phyloP scores from a whole-genome alignment of 2,329 filamentous ascomycete genomes.

The Penicillium psychrosexuale region DNA sequence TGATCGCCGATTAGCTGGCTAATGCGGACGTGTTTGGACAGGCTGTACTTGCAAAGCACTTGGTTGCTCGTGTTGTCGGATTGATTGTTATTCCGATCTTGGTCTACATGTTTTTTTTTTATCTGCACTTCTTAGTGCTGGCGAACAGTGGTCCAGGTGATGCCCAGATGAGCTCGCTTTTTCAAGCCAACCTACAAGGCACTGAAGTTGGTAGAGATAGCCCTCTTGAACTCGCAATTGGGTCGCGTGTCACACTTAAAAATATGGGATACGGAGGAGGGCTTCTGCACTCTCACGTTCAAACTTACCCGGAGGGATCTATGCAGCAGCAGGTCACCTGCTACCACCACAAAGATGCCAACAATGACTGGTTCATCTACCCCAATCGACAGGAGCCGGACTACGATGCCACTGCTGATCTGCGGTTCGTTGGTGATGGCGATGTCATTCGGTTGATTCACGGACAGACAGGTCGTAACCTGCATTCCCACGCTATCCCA shows the following conservation, averaged over 20 bases:
- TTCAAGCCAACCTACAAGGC: constrained; percentile 92
- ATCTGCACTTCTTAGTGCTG: constrained; percentile 87
- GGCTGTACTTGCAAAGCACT: constrained; percentile 69
- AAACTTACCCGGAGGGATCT: constrained; percentile 93
- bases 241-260: constrained; percentile 89
- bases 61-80: constrained; percentile 75
- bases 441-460: constrained; percentile 83
- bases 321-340: constrained; percentile 95
- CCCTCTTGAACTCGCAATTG: constrained; percentile 84
- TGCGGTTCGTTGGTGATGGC: constrained; percentile 73
- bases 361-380: constrained; percentile 99
- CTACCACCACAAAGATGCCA: constrained; percentile 99
- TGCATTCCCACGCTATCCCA: constrained; percentile 88
- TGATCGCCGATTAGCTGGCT: not conserved
- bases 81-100: constrained; percentile 84
- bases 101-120: constrained; percentile 95
- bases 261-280: constrained; percentile 99
- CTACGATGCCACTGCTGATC: constrained; percentile 67
- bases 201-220: constrained; percentile 94
- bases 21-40: constrained; percentile 35
- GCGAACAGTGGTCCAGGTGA: constrained; percentile 93
- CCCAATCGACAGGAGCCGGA: constrained; percentile 77
- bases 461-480: constrained; percentile 90
- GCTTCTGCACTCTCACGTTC: constrained; percentile 91
- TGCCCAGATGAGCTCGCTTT: constrained; percentile 99